Evolutionary conservation across 371 early-diverging fungal species (phyloP), one percentile per base, ranked within the genome.

Genomic region (Mucor velutinosus): DNA sequence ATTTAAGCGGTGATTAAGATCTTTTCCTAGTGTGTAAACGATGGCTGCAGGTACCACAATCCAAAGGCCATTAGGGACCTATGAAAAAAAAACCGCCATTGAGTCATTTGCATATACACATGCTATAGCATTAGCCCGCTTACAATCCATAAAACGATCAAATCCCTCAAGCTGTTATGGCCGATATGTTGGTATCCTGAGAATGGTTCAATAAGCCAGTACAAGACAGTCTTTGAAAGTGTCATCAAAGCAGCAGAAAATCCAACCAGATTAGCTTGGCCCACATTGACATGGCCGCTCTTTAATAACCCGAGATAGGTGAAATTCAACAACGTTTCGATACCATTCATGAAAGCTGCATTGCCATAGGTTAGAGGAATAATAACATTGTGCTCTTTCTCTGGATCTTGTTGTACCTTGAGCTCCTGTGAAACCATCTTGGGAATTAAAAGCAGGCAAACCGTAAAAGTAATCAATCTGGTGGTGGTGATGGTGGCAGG

Each of bases 31-130:
- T 14, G 33, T 37, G 29, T 49, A 58, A 3, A 62, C 61, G 25
- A 80, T 69, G 5, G 66, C 19, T 11, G 59, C 58, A 41, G 81
- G 78, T 23, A 78, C 62, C 55, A 78, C 61, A 30, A 80, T 76
- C 76, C 78, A 80, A 6, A 70, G 25, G 8, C 78, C 78, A 56
- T 78, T 80, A n/a, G 81, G 78, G 35, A 80, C 69, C 80, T 79
- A 62, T 10, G 14, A 17, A n/a, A 17, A 17, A n/a, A 32, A 19
- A 12, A 35, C 11, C 25, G 19, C 29, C 30, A 27, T 49, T 53
- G 11, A 47, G 47, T 47, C 47, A 47, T 47, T 21, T n/a, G 41
- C 41, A 41, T 37, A 37, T 17, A 2, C 5, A 5, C 14, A 58
- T 32, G 15, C 11, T 0, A 19, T 15, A 19, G 2, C 1, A 41